Percentiles rank a stretch among this genome's conserved stretches.
phyloP scores from a whole-genome alignment of 768 basidiomycete species.

The Hygrophorus russula region DNA sequence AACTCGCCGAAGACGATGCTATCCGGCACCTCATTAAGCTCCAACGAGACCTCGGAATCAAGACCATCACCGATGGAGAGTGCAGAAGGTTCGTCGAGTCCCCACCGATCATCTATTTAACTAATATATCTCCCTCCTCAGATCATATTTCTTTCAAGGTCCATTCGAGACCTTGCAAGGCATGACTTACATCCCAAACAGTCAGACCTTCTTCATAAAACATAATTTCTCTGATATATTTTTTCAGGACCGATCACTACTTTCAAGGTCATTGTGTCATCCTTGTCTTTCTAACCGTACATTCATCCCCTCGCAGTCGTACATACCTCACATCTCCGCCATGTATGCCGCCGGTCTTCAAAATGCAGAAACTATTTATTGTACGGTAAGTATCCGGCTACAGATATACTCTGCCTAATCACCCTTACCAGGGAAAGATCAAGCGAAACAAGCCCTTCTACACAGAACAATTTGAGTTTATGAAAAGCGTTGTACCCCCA shows the following conservation, averaged over 20 bases:
- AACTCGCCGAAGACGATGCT: conserved; percentile 38
- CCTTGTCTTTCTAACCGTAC: not conserved
- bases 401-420: not conserved
- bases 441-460: conserved; percentile 52
- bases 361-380: conserved; percentile 29
- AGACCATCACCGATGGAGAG: conserved; percentile 56
- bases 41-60: conserved; percentile 44
- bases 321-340: conserved; percentile 35
- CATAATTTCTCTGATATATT: conserved; percentile 3
- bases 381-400: conserved; percentile 21
- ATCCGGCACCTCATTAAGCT: conserved; percentile 40
- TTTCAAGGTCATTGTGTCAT: conserved; percentile 33
- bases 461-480: conserved; percentile 47
- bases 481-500: conserved; percentile 44
- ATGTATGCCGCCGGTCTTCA: conserved; percentile 29
- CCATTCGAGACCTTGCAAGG: conserved; percentile 59
- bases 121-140: conserved; percentile 14
- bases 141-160: conserved; percentile 51
- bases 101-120: conserved; percentile 1
- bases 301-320: conserved; percentile 18
- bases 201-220: conserved; percentile 18
- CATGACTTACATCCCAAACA: conserved; percentile 41
- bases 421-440: conserved; percentile 41
- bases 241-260: conserved; percentile 30
- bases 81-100: conserved; percentile 21